Evolutionary conservation across 2,329 filamentous ascomycete genomes (phyloP), one percentile per base, ranked within the genome.

Genomic region (Exserohilum rostratum): DNA sequence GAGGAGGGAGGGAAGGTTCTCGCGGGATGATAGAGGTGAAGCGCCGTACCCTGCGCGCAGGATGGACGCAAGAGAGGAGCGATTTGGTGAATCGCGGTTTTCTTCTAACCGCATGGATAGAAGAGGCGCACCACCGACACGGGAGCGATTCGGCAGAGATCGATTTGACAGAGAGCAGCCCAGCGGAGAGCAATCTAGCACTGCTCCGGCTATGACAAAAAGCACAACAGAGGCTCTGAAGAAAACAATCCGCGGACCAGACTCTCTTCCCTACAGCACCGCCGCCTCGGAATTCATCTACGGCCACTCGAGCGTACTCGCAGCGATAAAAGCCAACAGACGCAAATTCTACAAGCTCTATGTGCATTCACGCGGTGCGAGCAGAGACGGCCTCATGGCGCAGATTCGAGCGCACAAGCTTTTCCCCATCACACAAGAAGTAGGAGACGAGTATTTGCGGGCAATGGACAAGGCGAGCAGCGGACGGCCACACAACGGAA

Each of bases 201-300:
- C 7, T 44, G n/a, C 40, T 15, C 13, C 13, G 11, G 5, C 35
- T 25, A 29, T 11, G 11, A 10, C 25, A 4, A 37, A 6, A 12
- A 27, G 30, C 10, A 27, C 7, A 9, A 15, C 29, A 25, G 11
- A 35, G 5, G 3, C 18, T 13, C 20, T 40, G 18, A 48, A 9
- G 6, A 34, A 29, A 17, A 38, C 18, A 5, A 13, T 42, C 2
- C 39, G 27, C 20, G 57, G 46, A 38, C 57, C 57, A 29, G 66
- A 71, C 35, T 63, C 84, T 62, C 81, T 90, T 15, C 85, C 86
- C 1, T 88, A 93, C 70, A 91, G 90, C 0, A 96, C 91, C 0
- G 89, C 93, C 0, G 90, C 91, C 5, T 96, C 93, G 0, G 89
- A 96, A 58, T 98, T 97, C 65, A 80, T 99, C 2, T 98, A 96